Conservation (phyloP, 148 eudicot genomes). For the Mesembryanthemum crystallinum region DNA sequence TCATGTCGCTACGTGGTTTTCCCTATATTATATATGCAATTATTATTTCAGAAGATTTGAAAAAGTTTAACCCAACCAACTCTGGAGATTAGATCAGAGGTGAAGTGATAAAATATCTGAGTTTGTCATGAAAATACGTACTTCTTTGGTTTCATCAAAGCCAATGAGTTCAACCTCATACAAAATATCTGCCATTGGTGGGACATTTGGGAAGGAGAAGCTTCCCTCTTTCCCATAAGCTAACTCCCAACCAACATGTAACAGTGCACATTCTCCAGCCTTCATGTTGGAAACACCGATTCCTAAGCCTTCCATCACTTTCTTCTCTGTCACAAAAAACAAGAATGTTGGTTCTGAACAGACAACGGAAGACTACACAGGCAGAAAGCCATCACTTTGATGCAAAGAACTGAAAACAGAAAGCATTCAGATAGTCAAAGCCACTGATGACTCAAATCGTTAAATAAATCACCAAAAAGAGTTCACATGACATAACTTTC, state of each 20-base stretch:
- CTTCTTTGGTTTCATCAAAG: constrained; percentile 93
- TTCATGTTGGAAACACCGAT: constrained; percentile 84
- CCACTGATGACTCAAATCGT: background rate
- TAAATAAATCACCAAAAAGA: background rate
- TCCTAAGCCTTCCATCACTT: constrained; percentile 79
- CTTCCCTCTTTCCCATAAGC: constrained; percentile 94
- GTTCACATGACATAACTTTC: background rate
- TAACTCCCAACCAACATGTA: constrained; percentile 88
- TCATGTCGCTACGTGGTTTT: constrained; percentile 95
- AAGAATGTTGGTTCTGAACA: background rate
- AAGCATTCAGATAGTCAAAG: background rate
- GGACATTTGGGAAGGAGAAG: constrained; percentile 97
- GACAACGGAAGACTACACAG: background rate
- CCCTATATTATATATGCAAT: constrained; percentile 42
- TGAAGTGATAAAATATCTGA: background rate
- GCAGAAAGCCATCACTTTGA: background rate
- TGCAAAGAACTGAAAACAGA: background rate
- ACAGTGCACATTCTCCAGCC: constrained; percentile 85
- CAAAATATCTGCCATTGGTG: constrained; percentile 82
- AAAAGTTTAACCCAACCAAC: background rate
- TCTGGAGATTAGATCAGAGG: background rate
- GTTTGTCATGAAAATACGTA: constrained; percentile 20
- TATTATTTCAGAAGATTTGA: background rate
- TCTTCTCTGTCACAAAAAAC: constrained; percentile 67
- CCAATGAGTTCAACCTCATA: constrained; percentile 98